These are phyloP conservation scores for Candida stauntonica DNA, from an alignment of 805 yeast genomes.

Conservation along the genomic window DNA sequence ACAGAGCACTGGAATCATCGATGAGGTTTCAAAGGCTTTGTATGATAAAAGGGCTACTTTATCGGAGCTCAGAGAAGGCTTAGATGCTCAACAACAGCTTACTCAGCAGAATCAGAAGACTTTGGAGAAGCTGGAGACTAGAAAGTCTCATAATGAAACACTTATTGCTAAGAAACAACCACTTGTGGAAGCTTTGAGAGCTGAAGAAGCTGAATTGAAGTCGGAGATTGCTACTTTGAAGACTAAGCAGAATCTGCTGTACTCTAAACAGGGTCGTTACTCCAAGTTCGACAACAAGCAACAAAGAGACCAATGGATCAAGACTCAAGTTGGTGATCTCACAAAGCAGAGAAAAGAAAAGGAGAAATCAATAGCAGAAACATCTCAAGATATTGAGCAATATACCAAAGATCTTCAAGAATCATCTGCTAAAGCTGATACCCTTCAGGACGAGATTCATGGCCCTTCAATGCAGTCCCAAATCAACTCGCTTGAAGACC, in stretches of 20 bases:
- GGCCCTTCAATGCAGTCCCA: slow-evolving; percentile 32
- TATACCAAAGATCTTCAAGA: slow-evolving; percentile 19
- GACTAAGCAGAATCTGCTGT: slow-evolving; percentile 52
- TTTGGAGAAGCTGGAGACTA: slow-evolving; percentile 23
- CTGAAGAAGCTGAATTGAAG: slow-evolving; percentile 38
- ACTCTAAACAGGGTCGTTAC: slow-evolving; percentile 68
- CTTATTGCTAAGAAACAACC: slow-evolving; percentile 39
- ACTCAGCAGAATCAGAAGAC: slow-evolving; percentile 24
- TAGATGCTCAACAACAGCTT: slow-evolving; percentile 34
- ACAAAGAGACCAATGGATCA: slow-evolving; percentile 68
- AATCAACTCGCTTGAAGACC: slow-evolving; percentile 10
- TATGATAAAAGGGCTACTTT: slow-evolving; percentile 47
- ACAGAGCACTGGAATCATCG: slow-evolving; percentile 46
- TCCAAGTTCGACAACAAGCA: slow-evolving; percentile 49
- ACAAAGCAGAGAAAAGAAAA: slow-evolving; percentile 20
- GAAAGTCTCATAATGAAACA: slow-evolving; percentile 31
- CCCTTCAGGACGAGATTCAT: slow-evolving; percentile 34
- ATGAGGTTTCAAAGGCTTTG: slow-evolving; percentile 43
- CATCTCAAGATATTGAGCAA: slow-evolving; percentile 12
- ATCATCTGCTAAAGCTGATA: slow-evolving; percentile 30
- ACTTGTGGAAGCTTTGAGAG: slow-evolving; percentile 33
- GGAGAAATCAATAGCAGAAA: slow-evolving; percentile 25
- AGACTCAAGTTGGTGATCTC: slow-evolving; percentile 41
- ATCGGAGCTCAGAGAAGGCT: slow-evolving; percentile 30
- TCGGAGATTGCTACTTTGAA: slow-evolving; percentile 37